These are phyloP conservation scores for Penicillium hesseltinei DNA, from an alignment of 2,329 filamentous ascomycete genomes.

Conservation along the genomic window DNA sequence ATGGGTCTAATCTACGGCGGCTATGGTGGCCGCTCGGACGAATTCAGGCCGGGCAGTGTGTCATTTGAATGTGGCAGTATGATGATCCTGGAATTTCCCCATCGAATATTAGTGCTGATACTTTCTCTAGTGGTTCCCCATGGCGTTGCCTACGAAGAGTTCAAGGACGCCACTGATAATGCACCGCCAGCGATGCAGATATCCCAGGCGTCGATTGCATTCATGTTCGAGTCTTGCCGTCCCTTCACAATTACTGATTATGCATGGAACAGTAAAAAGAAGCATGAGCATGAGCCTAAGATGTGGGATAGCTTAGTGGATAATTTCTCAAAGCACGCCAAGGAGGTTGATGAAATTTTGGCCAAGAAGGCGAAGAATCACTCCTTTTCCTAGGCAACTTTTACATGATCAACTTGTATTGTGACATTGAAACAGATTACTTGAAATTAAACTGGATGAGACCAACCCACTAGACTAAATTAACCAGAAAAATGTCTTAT, in stretches of 20 bases:
- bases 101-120: neutral
- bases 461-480: neutral
- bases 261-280: conserved; percentile 38
- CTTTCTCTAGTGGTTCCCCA: conserved; percentile 33
- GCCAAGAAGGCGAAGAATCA: conserved; percentile 28
- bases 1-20: conserved; percentile 41
- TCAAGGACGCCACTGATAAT: conserved; percentile 30
- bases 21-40: conserved; percentile 36
- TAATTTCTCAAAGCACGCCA: conserved; percentile 50
- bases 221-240: conserved; percentile 38
- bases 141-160: conserved; percentile 37
- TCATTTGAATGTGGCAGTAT: conserved; percentile 38
- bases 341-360: conserved; percentile 49
- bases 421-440: neutral
- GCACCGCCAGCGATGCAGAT: conserved; percentile 31
- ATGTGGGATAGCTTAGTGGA: conserved; percentile 58
- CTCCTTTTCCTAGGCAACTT: conserved; percentile 10
- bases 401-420: neutral
- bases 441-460: neutral
- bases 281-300: conserved; percentile 49
- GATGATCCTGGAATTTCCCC: neutral
- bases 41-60: conserved; percentile 35
- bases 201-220: conserved; percentile 34
- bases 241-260: conserved; percentile 39
- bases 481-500: neutral